These are phyloP conservation scores for Fonsecaea nubica DNA, from an alignment of 2,329 filamentous ascomycete genomes.

Conservation along the genomic window DNA sequence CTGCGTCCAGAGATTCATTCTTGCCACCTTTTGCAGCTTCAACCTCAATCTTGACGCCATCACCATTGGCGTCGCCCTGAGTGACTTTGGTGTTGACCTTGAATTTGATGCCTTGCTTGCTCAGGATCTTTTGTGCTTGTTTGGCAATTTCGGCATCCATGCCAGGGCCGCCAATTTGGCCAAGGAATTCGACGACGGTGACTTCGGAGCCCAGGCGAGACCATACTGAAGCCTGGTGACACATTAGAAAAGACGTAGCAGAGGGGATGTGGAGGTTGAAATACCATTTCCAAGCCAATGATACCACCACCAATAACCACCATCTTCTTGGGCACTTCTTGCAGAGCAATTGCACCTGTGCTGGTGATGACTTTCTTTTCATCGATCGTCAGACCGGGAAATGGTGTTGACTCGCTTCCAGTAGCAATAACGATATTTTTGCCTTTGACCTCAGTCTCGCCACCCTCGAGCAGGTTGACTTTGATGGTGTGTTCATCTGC, in stretches of 20 bases:
- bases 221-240: slow-evolving; percentile 79
- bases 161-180: slow-evolving; percentile 94
- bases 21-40: slow-evolving; percentile 97
- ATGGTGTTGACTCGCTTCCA: slow-evolving; percentile 92
- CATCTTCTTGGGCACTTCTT: slow-evolving; percentile 94
- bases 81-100: slow-evolving; percentile 96
- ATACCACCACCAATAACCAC: slow-evolving; percentile 97
- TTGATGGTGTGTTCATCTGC: slow-evolving; percentile 88
- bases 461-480: slow-evolving; percentile 87
- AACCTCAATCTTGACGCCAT: slow-evolving; percentile 79
- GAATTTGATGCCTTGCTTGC: slow-evolving; percentile 98
- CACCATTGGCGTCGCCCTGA: slow-evolving; percentile 78
- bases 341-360: slow-evolving; percentile 88
- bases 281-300: slow-evolving; percentile 95
- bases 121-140: slow-evolving; percentile 85
- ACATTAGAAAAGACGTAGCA: slow-evolving; percentile 12
- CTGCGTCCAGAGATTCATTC: slow-evolving; percentile 86
- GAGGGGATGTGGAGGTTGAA: background rate
- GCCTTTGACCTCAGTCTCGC: slow-evolving; percentile 81
- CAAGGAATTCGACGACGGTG: slow-evolving; percentile 94
- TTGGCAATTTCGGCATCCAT: slow-evolving; percentile 97
- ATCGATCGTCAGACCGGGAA: slow-evolving; percentile 93
- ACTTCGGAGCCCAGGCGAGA: slow-evolving; percentile 91
- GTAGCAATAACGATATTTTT: slow-evolving; percentile 99
- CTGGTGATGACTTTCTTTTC: slow-evolving; percentile 97